phyloP scores from a whole-genome alignment of 768 basidiomycete species.

The Russula sp. region DNA sequence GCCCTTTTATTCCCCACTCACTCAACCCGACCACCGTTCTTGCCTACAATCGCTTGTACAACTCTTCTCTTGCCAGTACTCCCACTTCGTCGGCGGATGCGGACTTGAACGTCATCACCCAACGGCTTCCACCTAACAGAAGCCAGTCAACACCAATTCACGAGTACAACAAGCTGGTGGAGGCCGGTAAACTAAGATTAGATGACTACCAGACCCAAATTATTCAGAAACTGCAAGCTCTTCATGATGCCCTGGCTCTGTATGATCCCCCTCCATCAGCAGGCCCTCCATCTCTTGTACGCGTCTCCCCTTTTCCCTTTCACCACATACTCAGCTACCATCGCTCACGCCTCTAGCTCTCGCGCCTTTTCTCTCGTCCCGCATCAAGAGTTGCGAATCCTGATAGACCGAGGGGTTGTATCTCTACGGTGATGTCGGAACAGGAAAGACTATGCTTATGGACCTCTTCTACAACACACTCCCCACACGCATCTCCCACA shows the following conservation, averaged over 20 bases:
- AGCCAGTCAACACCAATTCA: constrained; percentile 35
- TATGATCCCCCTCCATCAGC: constrained; percentile 62
- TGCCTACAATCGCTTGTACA: not conserved
- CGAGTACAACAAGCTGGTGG: constrained; percentile 50
- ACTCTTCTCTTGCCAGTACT: constrained; percentile 15
- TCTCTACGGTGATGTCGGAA: constrained; percentile 94
- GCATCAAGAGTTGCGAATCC: constrained; percentile 29
- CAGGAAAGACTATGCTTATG: constrained; percentile 99
- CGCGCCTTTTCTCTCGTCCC: constrained; percentile 22
- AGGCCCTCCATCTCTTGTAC: constrained; percentile 37
- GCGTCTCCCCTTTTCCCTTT: constrained; percentile 13
- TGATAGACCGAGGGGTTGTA: constrained; percentile 66
- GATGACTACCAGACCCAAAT: constrained; percentile 86
- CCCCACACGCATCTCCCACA: constrained; percentile 59
- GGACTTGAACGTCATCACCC: not conserved
- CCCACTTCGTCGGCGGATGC: not conserved
- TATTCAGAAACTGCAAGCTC: constrained; percentile 72
- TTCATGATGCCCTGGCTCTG: constrained; percentile 65
- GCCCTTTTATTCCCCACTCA: not conserved
- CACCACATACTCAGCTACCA: constrained; percentile 3
- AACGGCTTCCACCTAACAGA: not conserved
- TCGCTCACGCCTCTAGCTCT: constrained; percentile 10
- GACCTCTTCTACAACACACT: constrained; percentile 91
- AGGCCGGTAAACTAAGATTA: constrained; percentile 53
- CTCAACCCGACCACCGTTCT: not conserved